Evolutionary conservation across 768 basidiomycete species (phyloP).

Genomic region (Lentinula edodes): DNA sequence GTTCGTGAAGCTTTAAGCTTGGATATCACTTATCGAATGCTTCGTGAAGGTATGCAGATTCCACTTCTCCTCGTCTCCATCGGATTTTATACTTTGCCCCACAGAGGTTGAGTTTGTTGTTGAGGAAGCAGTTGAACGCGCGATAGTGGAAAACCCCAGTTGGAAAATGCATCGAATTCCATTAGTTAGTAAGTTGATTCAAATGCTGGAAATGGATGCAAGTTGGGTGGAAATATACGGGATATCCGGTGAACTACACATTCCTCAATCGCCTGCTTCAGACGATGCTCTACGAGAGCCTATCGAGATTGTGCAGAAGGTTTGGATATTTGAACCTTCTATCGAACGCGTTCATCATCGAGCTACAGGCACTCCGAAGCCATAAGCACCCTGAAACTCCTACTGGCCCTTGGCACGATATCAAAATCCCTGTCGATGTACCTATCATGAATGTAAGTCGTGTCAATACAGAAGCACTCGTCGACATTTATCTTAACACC

Average conservation of each 20-base stretch:
- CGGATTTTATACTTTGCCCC: not conserved
- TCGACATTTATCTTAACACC: slow-evolving; percentile 7
- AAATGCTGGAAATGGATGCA: slow-evolving; percentile 56
- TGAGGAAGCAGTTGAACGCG: slow-evolving; percentile 38
- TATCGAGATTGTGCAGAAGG: slow-evolving; percentile 27
- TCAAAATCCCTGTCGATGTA: slow-evolving; percentile 82
- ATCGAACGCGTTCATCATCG: not conserved
- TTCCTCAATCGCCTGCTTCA: slow-evolving; percentile 39
- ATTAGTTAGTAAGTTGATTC: slow-evolving; percentile 44
- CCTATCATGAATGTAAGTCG: slow-evolving; percentile 72
- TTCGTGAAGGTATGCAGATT: slow-evolving; percentile 65
- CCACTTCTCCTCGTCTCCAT: not conserved
- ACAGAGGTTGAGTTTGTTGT: slow-evolving; percentile 68
- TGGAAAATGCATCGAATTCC: slow-evolving; percentile 32
- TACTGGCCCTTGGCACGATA: slow-evolving; percentile 59
- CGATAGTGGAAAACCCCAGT: slow-evolving; percentile 29
- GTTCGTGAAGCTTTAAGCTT: slow-evolving; percentile 61
- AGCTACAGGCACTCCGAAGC: slow-evolving; percentile 32
- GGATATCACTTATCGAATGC: slow-evolving; percentile 67
- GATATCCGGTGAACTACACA: slow-evolving; percentile 61
- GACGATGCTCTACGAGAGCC: slow-evolving; percentile 23
- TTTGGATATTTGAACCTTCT: slow-evolving; percentile 5
- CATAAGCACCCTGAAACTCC: slow-evolving; percentile 35
- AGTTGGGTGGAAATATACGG: slow-evolving; percentile 68
- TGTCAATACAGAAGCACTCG: not conserved